Evolutionary conservation across 805 yeast genomes (phyloP), one percentile per base, ranked within the genome.

Genomic region (Starmera caribaea): DNA sequence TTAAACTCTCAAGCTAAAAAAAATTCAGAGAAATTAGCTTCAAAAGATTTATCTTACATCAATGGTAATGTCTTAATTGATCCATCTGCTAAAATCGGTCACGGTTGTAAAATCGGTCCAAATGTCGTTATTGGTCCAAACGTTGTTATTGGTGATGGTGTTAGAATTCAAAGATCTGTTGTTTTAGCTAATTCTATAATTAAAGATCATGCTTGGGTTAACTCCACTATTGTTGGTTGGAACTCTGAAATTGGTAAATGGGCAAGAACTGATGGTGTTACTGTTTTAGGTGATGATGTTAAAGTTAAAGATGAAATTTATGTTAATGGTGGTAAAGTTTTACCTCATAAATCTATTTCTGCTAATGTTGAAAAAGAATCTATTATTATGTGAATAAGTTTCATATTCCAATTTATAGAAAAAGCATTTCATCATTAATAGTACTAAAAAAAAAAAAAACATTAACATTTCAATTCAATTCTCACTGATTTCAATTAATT

Each of bases 151-250:
- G 98, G 97, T 58, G 96, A 87, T 61, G 98, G 98, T 77, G 98
- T 92, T 53, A 88, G 98, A 76, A 83, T 92, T 62, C 87, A 88
- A 63, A 82, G 96, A 71, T 82, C 96, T 36, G 97, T 94, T 41
- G 78, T 92, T 53, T 75, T 92, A 66, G 78, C 83, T 62, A 84
- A 89, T 75, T 88, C 97, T 43, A 75, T 76, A 58, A 82, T 92
- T 64, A 87, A 85, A 71, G 96, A 88, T 63, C 98, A 92, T 69
- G 96, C 98, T 55, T 85, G 92, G 82, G 92, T 92, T 58, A 89
- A 89, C 68, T 84, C 92, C 58, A 84, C 98, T 58, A 92, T 92
- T 66, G 95, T 92, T 52, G 99, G 99, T 58, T 92, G 99, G 99
- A 81, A 88, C 76, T 89, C 96, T 48, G 85, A 86, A 56, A 90